Percentiles rank a stretch among this genome's conserved stretches.
These are phyloP conservation scores for Sarcodon sp. DNA, from an alignment of 768 basidiomycete genomes.

Conservation along the genomic window DNA sequence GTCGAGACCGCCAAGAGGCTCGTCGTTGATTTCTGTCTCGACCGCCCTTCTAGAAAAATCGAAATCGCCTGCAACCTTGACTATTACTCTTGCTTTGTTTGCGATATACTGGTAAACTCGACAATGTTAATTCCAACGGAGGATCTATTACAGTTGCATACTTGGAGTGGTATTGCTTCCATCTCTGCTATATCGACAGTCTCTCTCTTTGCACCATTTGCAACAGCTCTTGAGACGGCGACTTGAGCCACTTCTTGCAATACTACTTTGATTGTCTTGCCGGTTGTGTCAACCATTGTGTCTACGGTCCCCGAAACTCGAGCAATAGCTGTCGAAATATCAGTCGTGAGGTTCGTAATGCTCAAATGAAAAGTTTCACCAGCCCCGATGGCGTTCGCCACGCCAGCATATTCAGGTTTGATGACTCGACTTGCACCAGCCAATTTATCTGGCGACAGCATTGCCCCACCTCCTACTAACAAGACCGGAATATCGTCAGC, in stretches of 20 bases:
- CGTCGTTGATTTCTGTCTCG: not conserved
- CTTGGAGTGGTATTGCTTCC: conserved; percentile 39
- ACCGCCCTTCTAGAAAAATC: not conserved
- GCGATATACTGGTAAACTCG: conserved; percentile 27
- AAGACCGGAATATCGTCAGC: conserved; percentile 42
- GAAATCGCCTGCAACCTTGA: conserved; percentile 50
- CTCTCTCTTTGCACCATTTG: not conserved
- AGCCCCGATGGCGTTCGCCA: conserved; percentile 53
- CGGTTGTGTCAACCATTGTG: no score
- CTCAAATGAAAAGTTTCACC: conserved; percentile 5
- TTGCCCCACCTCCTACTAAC: conserved; percentile 55
- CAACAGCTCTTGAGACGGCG: no score
- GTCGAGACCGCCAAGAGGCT: conserved; percentile 1
- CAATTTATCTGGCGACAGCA: conserved; percentile 38
- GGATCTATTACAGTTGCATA: conserved; percentile 6
- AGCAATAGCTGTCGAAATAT: no score
- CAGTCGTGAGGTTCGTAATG: no score
- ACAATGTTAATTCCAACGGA: not conserved
- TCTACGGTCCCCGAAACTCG: no score
- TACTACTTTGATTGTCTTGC: no score
- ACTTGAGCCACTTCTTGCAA: no score
- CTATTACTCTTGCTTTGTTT: conserved; percentile 41
- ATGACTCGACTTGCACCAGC: conserved; percentile 38
- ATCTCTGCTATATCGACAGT: conserved; percentile 42
- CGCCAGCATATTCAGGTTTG: conserved; percentile 35